Conservation (phyloP, 352 stramenopile species). For the Bremia lactucae region DNA sequence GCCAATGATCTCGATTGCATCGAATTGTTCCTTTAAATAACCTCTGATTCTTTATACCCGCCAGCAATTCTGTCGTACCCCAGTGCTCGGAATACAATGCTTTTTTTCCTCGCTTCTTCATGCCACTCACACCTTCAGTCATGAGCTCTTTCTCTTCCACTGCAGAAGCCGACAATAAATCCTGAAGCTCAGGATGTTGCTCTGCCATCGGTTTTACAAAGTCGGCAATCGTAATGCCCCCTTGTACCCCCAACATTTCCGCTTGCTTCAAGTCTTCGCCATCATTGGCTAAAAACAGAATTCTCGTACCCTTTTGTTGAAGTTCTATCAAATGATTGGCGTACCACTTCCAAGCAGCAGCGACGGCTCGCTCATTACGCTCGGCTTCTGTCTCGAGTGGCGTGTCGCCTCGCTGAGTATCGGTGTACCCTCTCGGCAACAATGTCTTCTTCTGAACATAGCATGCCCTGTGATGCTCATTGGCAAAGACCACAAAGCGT, state of each 20-base stretch:
- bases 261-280: constrained; percentile 40
- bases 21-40: constrained; percentile 86
- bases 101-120: constrained; percentile 26
- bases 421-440: constrained; percentile 15
- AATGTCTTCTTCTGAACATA: constrained; percentile 54
- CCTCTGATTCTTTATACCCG: constrained; percentile 78
- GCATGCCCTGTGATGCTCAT: constrained; percentile 84
- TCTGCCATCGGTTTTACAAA: constrained; percentile 46
- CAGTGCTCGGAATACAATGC: constrained; percentile 75
- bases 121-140: constrained; percentile 34
- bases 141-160: constrained; percentile 17
- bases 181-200: constrained; percentile 40
- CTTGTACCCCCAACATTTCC: constrained; percentile 30
- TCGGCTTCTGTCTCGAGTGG: constrained; percentile 48
- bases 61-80: constrained; percentile 59
- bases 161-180: constrained; percentile 37
- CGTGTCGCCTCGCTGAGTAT: constrained; percentile 8
- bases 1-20: constrained; percentile 79
- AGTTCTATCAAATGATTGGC: constrained; percentile 41
- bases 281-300: constrained; percentile 61
- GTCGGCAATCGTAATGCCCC: constrained; percentile 44
- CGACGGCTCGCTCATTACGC: constrained; percentile 82
- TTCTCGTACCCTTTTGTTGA: constrained; percentile 31
- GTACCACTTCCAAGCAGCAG: constrained; percentile 75
- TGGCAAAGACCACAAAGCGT: constrained; percentile 89